Evolutionary conservation across 352 stramenopile species (phyloP), one percentile per base, ranked within the genome.

Genomic region (Pythium insidiosum): DNA sequence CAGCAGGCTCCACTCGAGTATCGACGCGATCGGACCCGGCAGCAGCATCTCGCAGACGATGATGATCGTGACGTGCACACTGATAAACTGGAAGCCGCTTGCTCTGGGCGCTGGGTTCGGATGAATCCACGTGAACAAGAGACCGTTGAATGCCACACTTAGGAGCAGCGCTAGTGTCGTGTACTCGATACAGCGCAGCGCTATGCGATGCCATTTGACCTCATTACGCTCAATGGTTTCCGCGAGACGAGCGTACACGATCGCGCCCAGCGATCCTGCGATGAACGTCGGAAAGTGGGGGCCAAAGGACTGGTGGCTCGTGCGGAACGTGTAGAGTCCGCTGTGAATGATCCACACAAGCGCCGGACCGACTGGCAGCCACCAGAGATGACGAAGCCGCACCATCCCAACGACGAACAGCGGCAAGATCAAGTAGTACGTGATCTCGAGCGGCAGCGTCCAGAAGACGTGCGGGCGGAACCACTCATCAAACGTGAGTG

Each of bases 41-140:
- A 56, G n/a, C 31, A 69, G 37, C 59, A 73, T 60, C 38, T 73
- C 63, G 25, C 61, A 37, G 19, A 73, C 49, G 23, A 73, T 64
- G 1, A 73, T 20, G 0, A 51, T n/a, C 12, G 59, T 43, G 12
- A 69, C 26, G 20, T 45, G 29, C 9, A 42, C 15, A 33, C 59
- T 64, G 22, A 64, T 42, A 38, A 55, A 73, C 2, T 25, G 56
- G 5, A 29, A 38, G 5, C 59, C 53, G 7, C 13, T n/a, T 11
- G 23, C 22, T 20, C n/a, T 38, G 20, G 53, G 52, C 30, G 54
- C 43, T 0, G 61, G 52, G 25, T 67, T 59, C 13, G 35, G n/a
- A 28, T 56, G 26, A 5, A 61, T 9, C 59, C 59, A 73, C 33
- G 61, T 20, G 50, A 54, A 69, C 23, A 70, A 28, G 9, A 67